These are phyloP conservation scores for Phytophthora idaei DNA, from an alignment of 352 stramenopile genomes.

Conservation along the genomic window DNA sequence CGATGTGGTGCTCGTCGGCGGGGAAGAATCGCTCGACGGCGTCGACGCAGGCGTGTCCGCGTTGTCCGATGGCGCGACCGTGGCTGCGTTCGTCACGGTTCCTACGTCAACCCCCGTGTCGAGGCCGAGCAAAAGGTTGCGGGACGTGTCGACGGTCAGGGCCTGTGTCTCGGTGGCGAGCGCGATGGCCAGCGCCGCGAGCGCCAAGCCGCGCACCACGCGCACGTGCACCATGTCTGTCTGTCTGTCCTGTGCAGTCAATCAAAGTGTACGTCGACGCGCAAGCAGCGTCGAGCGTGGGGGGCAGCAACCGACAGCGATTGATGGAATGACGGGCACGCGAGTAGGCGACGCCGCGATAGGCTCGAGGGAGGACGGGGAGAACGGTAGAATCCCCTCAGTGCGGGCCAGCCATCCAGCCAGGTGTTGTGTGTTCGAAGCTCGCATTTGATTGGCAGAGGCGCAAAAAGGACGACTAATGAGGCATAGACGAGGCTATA, in stretches of 20 bases:
- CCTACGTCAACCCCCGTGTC: not conserved
- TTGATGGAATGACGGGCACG: constrained; percentile 34
- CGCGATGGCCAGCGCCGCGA: constrained; percentile 25
- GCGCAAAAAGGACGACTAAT: constrained; percentile 1
- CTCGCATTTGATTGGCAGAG: constrained; percentile 7
- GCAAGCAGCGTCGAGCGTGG: constrained; percentile 23
- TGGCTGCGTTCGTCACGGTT: constrained; percentile 5
- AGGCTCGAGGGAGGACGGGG: constrained; percentile 11
- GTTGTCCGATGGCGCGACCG: constrained; percentile 11
- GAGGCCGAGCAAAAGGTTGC: constrained; percentile 17
- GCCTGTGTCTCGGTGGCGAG: constrained; percentile 27
- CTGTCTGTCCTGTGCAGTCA: constrained; percentile 21
- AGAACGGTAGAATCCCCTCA: constrained; percentile 15
- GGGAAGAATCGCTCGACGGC: not conserved
- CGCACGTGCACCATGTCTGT: constrained; percentile 32
- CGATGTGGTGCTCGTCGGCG: constrained; percentile 16
- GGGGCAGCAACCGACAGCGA: constrained; percentile 30
- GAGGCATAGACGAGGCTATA: not conserved
- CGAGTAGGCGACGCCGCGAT: constrained; percentile 24
- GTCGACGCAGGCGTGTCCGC: not conserved
- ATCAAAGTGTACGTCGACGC: constrained; percentile 34
- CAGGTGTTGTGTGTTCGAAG: constrained; percentile 18
- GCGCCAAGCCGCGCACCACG: constrained; percentile 26
- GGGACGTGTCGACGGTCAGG: constrained; percentile 1
- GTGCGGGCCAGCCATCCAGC: not conserved